Evolutionary conservation across 495 filamentous ascomycete genomes (phyloP), one percentile per base, ranked within the genome.

Genomic region (Xylaria flabelliformis): DNA sequence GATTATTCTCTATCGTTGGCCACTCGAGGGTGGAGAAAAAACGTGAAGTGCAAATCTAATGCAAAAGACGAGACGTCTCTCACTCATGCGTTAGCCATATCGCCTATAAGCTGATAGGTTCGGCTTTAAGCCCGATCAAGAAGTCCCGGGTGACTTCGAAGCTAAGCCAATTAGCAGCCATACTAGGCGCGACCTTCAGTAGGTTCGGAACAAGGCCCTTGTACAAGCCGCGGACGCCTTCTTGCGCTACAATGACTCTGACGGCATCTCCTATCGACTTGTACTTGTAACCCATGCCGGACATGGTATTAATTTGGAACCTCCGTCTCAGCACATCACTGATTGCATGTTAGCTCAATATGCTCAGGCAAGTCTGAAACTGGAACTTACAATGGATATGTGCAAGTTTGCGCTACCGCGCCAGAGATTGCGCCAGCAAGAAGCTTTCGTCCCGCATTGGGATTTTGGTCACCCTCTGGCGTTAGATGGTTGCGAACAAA

Each of bases 221-320:
- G 83, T 97, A 98, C 29, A 98, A 78, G 36, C 95, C 95, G 34
- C 78, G 82, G 15, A 83, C 34, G 5, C 85, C 85, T 82, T 99
- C 96, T 73, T 95, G 88, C 15, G 88, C 81, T 67, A 97, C 78
- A 75, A 98, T 99, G 29, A 93, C 87, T 56, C 84, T 87, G 61
- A 99, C 83, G 5, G 96, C 96, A 78, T 98, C 94, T 74, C 88
- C 87, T 51, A 99, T 91, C 21, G 90, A 90, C 74, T 90, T 93
- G 83, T 99, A 99, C 80, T 94, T 89, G 76, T 97, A 98, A 53
- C 96, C 97, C 90, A 99, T 95, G n/a, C 95, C 95, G 34, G 91
- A 93, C 96, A 99, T 99, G 63, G 95, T 98, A 79, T 99, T 99
- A 83, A 99, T 97, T 75, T 99, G 96, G 77, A 99, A 99, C 39